These are phyloP conservation scores for Clathrospora elynae DNA, from an alignment of 2,329 filamentous ascomycete genomes.

Conservation along the genomic window DNA sequence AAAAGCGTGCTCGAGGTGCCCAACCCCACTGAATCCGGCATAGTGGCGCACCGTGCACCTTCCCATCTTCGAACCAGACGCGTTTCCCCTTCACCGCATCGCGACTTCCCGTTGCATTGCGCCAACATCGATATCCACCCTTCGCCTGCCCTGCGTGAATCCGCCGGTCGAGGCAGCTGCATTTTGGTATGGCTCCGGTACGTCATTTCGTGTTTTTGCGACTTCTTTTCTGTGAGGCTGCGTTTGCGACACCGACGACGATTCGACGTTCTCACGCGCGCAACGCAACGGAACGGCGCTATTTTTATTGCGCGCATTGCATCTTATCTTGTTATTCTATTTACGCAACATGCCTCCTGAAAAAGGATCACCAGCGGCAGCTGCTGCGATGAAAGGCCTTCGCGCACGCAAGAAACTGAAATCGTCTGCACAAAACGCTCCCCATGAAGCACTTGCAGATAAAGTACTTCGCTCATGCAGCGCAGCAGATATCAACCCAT, in stretches of 20 bases:
- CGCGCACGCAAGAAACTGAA: too few relatives aligned
- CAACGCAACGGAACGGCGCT: slow-evolving; percentile 15
- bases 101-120: slow-evolving; percentile 37
- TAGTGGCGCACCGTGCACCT: slow-evolving; percentile 31
- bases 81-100: slow-evolving; percentile 41
- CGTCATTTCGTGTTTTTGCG: slow-evolving; percentile 19
- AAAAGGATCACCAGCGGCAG: not conserved
- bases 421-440: too few relatives aligned
- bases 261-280: slow-evolving; percentile 7
- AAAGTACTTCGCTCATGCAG: not conserved
- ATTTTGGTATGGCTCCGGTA: slow-evolving; percentile 43
- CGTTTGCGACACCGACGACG: slow-evolving; percentile 2
- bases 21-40: slow-evolving; percentile 6
- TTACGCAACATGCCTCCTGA: not conserved
- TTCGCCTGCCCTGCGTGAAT: slow-evolving; percentile 22
- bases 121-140: slow-evolving; percentile 26
- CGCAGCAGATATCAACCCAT: not conserved
- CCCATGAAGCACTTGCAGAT: too few relatives aligned
- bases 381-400: too few relatives aligned
- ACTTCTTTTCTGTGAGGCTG: slow-evolving; percentile 3
- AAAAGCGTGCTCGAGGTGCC: too few relatives aligned
- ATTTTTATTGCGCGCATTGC: slow-evolving; percentile 9
- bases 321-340: slow-evolving; percentile 6
- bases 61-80: slow-evolving; percentile 34
- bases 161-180: slow-evolving; percentile 23